Percentiles rank a stretch among this genome's conserved stretches.
phyloP scores from a whole-genome alignment of 768 basidiomycete genomes.

The Kwoniella sp. region DNA sequence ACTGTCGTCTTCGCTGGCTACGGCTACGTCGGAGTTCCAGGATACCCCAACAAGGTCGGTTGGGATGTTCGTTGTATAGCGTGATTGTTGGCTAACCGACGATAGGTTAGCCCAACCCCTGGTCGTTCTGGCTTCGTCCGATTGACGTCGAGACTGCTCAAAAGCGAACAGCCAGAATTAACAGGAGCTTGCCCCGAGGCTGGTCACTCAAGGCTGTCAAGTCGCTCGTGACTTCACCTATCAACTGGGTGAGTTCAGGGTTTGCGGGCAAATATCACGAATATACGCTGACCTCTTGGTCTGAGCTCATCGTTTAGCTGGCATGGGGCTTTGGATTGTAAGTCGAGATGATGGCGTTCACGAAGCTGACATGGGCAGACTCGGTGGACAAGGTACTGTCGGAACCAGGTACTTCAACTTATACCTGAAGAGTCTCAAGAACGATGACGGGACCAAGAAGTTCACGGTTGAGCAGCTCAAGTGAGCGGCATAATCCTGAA shows the following conservation, averaged over 20 bases:
- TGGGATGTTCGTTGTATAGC: background rate
- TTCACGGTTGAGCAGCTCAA: constrained; percentile 25
- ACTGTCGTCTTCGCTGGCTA: constrained; percentile 1
- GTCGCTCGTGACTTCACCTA: constrained; percentile 26
- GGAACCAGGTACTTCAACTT: constrained; percentile 20
- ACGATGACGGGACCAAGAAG: constrained; percentile 19
- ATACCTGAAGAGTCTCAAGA: constrained; percentile 22
- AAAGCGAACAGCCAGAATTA: constrained; percentile 34
- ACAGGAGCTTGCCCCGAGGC: constrained; percentile 39
- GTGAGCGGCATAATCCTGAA: too few relatives aligned
- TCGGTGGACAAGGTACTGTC: background rate
- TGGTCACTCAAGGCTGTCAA: constrained; percentile 37
- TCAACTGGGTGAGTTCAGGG: constrained; percentile 14
- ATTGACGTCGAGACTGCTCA: constrained; percentile 35
- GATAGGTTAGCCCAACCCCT: constrained; percentile 29
- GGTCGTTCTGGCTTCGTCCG: constrained; percentile 45
- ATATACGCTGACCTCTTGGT: background rate
- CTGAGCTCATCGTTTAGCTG: background rate
- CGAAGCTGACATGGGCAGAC: background rate
- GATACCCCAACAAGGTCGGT: constrained; percentile 4
- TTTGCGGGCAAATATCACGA: too few relatives aligned
- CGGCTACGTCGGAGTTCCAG: constrained; percentile 9
- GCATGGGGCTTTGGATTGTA: background rate
- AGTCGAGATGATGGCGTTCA: background rate
- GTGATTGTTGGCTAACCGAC: background rate